Conservation (phyloP, 179 eudicot species). For the Beta lomatogona region DNA sequence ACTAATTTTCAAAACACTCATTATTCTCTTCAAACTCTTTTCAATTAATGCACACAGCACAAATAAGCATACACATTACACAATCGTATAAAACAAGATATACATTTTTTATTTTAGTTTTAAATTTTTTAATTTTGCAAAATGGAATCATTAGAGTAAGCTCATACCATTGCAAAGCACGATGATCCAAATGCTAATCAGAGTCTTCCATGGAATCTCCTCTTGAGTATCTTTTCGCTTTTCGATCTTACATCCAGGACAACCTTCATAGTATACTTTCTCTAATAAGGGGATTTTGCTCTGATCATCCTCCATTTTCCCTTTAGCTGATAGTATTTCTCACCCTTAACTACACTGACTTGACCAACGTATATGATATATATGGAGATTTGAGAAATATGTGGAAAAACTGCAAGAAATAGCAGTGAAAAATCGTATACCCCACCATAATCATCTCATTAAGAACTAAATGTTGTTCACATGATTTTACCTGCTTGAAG, state of each 20-base stretch:
- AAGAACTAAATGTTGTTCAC: too few relatives aligned
- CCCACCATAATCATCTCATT: too few relatives aligned
- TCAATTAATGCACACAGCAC: too few relatives aligned
- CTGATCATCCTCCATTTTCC: constrained; percentile 21
- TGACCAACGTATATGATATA: neutral
- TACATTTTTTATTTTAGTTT: too few relatives aligned
- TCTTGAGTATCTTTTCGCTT: constrained; percentile 25
- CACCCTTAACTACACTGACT: neutral
- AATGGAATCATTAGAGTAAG: neutral
- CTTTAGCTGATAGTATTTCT: neutral
- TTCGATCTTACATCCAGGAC: constrained; percentile 35
- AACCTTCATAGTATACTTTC: constrained; percentile 31
- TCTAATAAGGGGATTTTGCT: constrained; percentile 10
- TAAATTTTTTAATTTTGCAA: too few relatives aligned
- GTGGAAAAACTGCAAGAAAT: neutral
- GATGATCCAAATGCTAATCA: constrained; percentile 31
- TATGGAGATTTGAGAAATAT: neutral
- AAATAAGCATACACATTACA: too few relatives aligned
- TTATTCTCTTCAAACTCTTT: too few relatives aligned
- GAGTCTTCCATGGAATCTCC: constrained; percentile 22
- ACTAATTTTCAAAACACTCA: too few relatives aligned
- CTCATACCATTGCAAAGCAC: constrained; percentile 31
- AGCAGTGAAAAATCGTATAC: neutral
- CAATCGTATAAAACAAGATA: too few relatives aligned
- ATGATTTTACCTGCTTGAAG: neutral